phyloP scores from a whole-genome alignment of 257 asterid species.

The Lycium ferocissimum region DNA sequence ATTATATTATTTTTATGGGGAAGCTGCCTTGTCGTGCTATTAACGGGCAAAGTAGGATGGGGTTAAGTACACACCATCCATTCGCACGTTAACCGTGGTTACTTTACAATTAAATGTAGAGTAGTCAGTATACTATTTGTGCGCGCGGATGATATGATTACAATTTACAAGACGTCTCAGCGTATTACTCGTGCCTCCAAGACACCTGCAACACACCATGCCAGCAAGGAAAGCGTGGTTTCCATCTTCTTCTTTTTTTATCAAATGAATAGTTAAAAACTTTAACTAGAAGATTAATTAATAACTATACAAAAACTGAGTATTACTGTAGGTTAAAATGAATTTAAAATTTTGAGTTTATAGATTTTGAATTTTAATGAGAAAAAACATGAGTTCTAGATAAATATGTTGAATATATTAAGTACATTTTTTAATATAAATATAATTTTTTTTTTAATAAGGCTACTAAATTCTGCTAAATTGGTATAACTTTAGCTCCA shows the following conservation, averaged over 20 bases:
- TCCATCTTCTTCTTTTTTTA: not conserved
- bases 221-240: not conserved
- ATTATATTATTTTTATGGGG: slow-evolving; percentile 52
- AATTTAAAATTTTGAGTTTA: too few relatives aligned
- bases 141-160: not conserved
- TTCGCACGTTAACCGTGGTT: not conserved
- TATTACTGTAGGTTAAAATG: too few relatives aligned
- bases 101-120: not conserved
- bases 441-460: too few relatives aligned
- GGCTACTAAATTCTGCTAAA: too few relatives aligned
- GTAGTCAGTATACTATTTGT: not conserved
- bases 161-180: not conserved
- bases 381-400: too few relatives aligned
- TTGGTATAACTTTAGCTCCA: too few relatives aligned
- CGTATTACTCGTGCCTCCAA: not conserved
- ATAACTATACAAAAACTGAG: too few relatives aligned
- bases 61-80: slow-evolving; percentile 23
- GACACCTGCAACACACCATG: not conserved
- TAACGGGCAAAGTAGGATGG: slow-evolving; percentile 59
- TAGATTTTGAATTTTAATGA: too few relatives aligned
- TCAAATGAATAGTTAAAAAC: too few relatives aligned
- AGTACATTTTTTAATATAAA: too few relatives aligned
- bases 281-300: too few relatives aligned
- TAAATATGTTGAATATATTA: too few relatives aligned
- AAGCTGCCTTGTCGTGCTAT: slow-evolving; percentile 67